Evolutionary conservation across 2,329 filamentous ascomycete species (phyloP), one percentile per base, ranked within the genome.

Genomic region (Diaporthe sp.): DNA sequence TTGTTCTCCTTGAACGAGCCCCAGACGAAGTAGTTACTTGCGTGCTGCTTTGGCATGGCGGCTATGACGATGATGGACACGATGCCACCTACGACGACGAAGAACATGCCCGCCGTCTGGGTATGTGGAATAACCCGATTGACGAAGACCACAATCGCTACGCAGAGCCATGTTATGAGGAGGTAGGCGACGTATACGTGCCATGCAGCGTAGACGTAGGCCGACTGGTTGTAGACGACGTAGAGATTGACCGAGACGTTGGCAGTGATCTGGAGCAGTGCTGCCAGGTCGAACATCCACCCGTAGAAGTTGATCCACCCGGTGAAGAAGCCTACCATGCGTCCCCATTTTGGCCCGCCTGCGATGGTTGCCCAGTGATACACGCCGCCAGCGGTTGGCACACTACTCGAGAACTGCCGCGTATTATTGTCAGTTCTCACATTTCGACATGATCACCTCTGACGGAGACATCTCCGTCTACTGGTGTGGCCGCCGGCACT

Each of bases 201-300:
- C 90, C 90, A 92, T 42, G 86, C 78, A 75, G 89, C 76, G 22
- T 86, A 82, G 15, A 81, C 81, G 71, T 90, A 91, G 8, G 82
- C 80, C 75, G 82, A 87, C 1, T 86, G 85, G 78, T 92, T 88
- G 81, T 89, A 91, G 37, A 90, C 81, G 8, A 86, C 85, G 79
- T 92, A 92, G 86, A 92, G 89, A 77, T 89, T 88, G 25, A 92
- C 87, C 17, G 87, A 82, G 76, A 92, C 86, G 78, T 92, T 92
- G 75, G 87, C 87, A 6, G 90, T 85, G 73, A 92, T 91, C 73
- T 88, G 86, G 22, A 88, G 83, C 78, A 92, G 88, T 2, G 89
- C 89, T 5, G 90, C 89, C 8, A 91, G 85, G 75, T 89, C 90
- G 73, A 92, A 90, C 76, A 92, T 87, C 91, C 91, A 92, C 19